These are phyloP conservation scores for Phytopythium boreale DNA, from an alignment of 352 stramenopile genomes.

Conservation along the genomic window DNA sequence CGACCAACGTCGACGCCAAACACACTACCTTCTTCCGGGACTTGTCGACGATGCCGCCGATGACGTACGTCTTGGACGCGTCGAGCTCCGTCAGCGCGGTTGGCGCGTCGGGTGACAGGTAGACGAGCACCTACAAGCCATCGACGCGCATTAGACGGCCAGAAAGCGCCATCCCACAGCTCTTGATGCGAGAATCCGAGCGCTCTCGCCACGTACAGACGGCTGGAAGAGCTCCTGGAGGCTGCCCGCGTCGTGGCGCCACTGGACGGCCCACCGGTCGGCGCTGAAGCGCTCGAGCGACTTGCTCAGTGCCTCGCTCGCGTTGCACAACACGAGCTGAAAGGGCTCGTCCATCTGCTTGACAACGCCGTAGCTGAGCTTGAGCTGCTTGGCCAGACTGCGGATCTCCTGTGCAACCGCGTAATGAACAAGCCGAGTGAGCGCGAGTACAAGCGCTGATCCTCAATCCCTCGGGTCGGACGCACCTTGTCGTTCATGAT, in stretches of 20 bases:
- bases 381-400: slow-evolving; percentile 75
- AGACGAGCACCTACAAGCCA: slow-evolving; percentile 43
- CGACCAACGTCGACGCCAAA: not conserved
- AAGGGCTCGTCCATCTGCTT: slow-evolving; percentile 69
- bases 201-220: slow-evolving; percentile 11
- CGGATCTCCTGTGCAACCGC: slow-evolving; percentile 36
- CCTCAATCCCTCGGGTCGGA: too few relatives aligned
- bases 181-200: too few relatives aligned
- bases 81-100: slow-evolving; percentile 64
- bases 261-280: slow-evolving; percentile 58
- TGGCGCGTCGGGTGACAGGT: slow-evolving; percentile 70
- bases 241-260: slow-evolving; percentile 28
- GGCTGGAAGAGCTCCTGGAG: slow-evolving; percentile 35
- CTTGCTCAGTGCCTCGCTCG: slow-evolving; percentile 37
- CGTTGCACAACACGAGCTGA: slow-evolving; percentile 58
- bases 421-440: too few relatives aligned
- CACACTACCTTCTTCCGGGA: slow-evolving; percentile 54
- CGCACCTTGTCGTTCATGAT: slow-evolving; percentile 72
- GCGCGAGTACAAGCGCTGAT: too few relatives aligned
- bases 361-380: slow-evolving; percentile 63
- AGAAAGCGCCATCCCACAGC: not conserved
- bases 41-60: slow-evolving; percentile 81
- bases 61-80: slow-evolving; percentile 68
- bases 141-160: not conserved
- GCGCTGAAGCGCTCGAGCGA: slow-evolving; percentile 64